Percentiles rank a stretch among this genome's conserved stretches.
These are phyloP conservation scores for Arxiozyma slooffiae DNA, from an alignment of 1,139 yeast genomes.

Conservation along the genomic window DNA sequence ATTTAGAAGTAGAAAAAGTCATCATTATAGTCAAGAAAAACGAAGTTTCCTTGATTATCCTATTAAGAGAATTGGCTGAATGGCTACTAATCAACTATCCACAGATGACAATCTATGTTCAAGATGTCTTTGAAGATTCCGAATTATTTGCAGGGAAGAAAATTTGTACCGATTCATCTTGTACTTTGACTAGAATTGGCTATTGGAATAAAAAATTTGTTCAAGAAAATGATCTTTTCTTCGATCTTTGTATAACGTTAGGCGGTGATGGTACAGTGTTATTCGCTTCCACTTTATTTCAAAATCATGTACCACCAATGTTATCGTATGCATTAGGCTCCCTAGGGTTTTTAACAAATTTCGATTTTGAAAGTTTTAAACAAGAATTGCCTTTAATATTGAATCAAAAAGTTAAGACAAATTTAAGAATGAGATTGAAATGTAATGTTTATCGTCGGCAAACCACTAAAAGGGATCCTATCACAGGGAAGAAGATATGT, in stretches of 20 bases:
- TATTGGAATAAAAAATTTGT: constrained; percentile 64
- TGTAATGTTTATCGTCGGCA: constrained; percentile 43
- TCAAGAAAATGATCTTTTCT: constrained; percentile 40
- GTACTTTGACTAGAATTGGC: constrained; percentile 36
- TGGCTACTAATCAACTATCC: constrained; percentile 51
- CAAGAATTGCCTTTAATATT: constrained; percentile 46
- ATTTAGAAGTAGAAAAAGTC: constrained; percentile 56
- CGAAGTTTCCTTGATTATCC: constrained; percentile 62
- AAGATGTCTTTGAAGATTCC: constrained; percentile 49
- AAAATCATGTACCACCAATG: constrained; percentile 76
- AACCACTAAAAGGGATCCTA: constrained; percentile 8
- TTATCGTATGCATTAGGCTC: constrained; percentile 74
- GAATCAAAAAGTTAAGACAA: constrained; percentile 63
- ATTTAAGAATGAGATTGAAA: constrained; percentile 70
- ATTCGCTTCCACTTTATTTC: constrained; percentile 69
- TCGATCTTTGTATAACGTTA: constrained; percentile 67
- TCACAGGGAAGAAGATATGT: constrained; percentile 28
- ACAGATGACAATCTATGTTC: constrained; percentile 61
- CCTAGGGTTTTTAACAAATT: constrained; percentile 71
- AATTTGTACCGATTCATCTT: constrained; percentile 23
- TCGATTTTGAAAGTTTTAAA: constrained; percentile 61
- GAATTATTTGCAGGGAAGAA: constrained; percentile 49
- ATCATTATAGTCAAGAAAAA: constrained; percentile 82
- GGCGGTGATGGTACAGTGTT: constrained; percentile 91
- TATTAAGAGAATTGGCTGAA: constrained; percentile 69